Base-by-base conservation (phyloP, 73 alveolate genomes). In the Urostyla sp. region DNA sequence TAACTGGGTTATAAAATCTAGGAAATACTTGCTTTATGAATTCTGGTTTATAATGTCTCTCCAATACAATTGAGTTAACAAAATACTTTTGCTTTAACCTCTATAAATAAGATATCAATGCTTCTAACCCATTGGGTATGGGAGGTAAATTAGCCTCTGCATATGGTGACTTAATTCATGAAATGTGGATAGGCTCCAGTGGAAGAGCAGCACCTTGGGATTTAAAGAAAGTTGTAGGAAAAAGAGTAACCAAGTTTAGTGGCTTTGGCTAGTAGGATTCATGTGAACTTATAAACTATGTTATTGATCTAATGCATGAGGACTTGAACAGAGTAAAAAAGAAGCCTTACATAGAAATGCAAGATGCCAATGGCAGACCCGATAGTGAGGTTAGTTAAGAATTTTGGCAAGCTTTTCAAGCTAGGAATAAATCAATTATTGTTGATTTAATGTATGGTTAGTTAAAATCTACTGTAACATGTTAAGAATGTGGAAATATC, bases 21-120 rank as follows among this genome's bases (percentile, higher is more conserved):
- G 99, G 99, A 20, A 96, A 94, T 87, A 96, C 99, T 26, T 97
- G 99, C 87, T 97, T 94, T 83, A 97, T 97, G 99, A 93, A 96
- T 74, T 89, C 99, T 0, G 91, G 98, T 31, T 88, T 97, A 15
- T 91, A 97, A 82, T 97, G 99, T 43, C 60, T 97, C 46, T 77
- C 94, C 54, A 88, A 94, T 76, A 92, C 94, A 0, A 50, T 57
- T 44, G 99, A 92, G 76, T 75, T 97, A 45, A 92, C 97, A 18
- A 85, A 94, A 48, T 97, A 90, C 80, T 94, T 93, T 90, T 67
- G 95, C 26, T 69, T 79, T 57, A 73, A 91, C 54, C 66, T 48
- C 30, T 90, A 87, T 83, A 85, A 87, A 35, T 54, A 89, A 52
- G 95, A 94, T 91, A 50, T 97, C 36, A 97, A 97, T 79, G 75